Conservation (phyloP, 2,329 filamentous ascomycete genomes). For the Trichophyton rubrum region DNA sequence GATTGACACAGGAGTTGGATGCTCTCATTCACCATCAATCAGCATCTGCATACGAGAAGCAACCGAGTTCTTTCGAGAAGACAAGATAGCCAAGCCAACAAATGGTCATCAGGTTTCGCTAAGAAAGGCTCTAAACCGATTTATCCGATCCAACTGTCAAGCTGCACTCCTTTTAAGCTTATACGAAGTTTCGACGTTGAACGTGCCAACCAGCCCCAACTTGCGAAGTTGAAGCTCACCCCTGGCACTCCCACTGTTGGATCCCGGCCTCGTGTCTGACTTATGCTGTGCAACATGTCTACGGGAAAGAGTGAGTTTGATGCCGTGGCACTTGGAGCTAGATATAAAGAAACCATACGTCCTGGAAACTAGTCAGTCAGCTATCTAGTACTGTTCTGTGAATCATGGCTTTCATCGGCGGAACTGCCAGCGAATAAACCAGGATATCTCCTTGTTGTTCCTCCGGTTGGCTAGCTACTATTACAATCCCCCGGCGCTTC, state of each 20-base stretch:
- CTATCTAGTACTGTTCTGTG: not conserved
- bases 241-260: not conserved
- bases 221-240: not conserved
- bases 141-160: not conserved
- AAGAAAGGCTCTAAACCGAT: not conserved
- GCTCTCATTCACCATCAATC: not conserved
- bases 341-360: not conserved
- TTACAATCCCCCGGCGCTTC: not conserved
- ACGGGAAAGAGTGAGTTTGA: not conserved
- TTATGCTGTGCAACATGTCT: not conserved
- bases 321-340: not conserved
- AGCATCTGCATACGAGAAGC: not conserved
- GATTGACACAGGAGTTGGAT: not conserved
- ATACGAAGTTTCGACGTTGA: not conserved
- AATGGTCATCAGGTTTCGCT: not conserved
- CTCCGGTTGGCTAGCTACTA: not conserved
- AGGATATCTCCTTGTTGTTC: not conserved
- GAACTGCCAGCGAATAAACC: not conserved
- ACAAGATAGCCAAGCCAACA: not conserved
- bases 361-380: not conserved
- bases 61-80: not conserved
- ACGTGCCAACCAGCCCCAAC: not conserved
- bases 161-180: conserved; percentile 1
- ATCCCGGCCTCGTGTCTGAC: not conserved
- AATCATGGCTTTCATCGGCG: not conserved